Evolutionary conservation across 129 eudicot species (phyloP).

Genomic region (Solidago caesia): DNA sequence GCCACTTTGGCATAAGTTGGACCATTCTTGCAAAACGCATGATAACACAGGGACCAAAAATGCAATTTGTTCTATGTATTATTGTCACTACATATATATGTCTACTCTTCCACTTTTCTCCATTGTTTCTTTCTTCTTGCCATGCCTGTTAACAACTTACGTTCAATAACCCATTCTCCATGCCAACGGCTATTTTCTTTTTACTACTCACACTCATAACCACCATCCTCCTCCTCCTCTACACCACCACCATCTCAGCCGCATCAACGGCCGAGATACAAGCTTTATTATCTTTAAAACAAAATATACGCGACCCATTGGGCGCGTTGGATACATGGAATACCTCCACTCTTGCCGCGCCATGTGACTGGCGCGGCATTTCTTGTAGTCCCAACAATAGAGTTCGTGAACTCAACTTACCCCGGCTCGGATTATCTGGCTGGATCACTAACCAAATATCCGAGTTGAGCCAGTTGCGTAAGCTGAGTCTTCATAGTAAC

Average conservation of each 20-base stretch:
- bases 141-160: constrained; percentile 37
- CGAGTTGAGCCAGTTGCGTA: constrained; percentile 51
- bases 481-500: constrained; percentile 57
- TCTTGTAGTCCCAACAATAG: constrained; percentile 34
- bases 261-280: constrained; percentile 37
- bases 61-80: constrained; percentile 15
- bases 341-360: constrained; percentile 55
- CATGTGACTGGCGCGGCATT: constrained; percentile 87
- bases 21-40: too few relatives aligned
- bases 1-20: too few relatives aligned
- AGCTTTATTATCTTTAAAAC: constrained; percentile 49
- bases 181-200: constrained; percentile 68
- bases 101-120: constrained; percentile 19
- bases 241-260: constrained; percentile 33
- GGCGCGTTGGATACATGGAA: constrained; percentile 69
- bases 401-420: constrained; percentile 57
- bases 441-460: constrained; percentile 39
- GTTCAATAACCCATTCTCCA: constrained; percentile 36
- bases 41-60: too few relatives aligned
- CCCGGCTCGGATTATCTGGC: constrained; percentile 65
- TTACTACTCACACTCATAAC: constrained; percentile 6
- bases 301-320: constrained; percentile 55
- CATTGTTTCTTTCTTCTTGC: constrained; percentile 25
- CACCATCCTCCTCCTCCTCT: constrained; percentile 24
- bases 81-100: constrained; percentile 22